phyloP scores from a whole-genome alignment of 2,329 filamentous ascomycete genomes.

The Stachybotrys echinatus region DNA sequence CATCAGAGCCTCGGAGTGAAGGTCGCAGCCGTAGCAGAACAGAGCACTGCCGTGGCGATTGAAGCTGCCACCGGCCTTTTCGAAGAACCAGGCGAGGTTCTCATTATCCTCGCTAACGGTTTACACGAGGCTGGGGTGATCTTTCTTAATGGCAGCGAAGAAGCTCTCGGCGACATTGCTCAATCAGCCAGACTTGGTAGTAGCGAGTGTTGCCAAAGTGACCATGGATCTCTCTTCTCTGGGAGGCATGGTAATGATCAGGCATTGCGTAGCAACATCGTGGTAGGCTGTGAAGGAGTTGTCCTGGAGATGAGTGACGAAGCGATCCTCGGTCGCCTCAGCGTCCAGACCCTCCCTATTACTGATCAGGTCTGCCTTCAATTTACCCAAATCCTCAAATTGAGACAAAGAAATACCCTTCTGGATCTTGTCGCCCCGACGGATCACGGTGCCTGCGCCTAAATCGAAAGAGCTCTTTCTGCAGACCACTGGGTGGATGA shows the following conservation, averaged over 20 bases:
- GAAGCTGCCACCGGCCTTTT: slow-evolving; percentile 91
- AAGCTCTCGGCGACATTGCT: slow-evolving; percentile 95
- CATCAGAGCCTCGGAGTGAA: slow-evolving; percentile 68
- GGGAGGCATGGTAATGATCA: slow-evolving; percentile 81
- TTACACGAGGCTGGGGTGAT: slow-evolving; percentile 87
- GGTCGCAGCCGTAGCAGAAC: slow-evolving; percentile 92
- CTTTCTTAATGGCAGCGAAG: slow-evolving; percentile 88
- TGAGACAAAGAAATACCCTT: slow-evolving; percentile 66
- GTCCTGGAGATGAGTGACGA: slow-evolving; percentile 70
- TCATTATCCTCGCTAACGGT: slow-evolving; percentile 95
- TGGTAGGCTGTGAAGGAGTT: slow-evolving; percentile 89
- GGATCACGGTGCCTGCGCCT: slow-evolving; percentile 87
- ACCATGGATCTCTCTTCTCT: slow-evolving; percentile 62
- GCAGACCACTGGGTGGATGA: slow-evolving; percentile 95
- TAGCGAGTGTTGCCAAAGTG: slow-evolving; percentile 83
- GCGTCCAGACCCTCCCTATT: slow-evolving; percentile 80
- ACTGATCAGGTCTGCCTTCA: slow-evolving; percentile 78
- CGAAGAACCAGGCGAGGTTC: slow-evolving; percentile 97
- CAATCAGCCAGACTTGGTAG: slow-evolving; percentile 91
- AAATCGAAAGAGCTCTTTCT: slow-evolving; percentile 94
- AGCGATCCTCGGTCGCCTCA: slow-evolving; percentile 78
- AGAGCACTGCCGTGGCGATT: slow-evolving; percentile 81
- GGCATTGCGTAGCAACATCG: slow-evolving; percentile 87
- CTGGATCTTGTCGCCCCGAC: slow-evolving; percentile 84
- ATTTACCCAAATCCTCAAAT: slow-evolving; percentile 67